A percentile compares a stretch with the other conserved stretches of the same genome.
phyloP scores from a whole-genome alignment of 345 rosid species.

The Salix exigua region DNA sequence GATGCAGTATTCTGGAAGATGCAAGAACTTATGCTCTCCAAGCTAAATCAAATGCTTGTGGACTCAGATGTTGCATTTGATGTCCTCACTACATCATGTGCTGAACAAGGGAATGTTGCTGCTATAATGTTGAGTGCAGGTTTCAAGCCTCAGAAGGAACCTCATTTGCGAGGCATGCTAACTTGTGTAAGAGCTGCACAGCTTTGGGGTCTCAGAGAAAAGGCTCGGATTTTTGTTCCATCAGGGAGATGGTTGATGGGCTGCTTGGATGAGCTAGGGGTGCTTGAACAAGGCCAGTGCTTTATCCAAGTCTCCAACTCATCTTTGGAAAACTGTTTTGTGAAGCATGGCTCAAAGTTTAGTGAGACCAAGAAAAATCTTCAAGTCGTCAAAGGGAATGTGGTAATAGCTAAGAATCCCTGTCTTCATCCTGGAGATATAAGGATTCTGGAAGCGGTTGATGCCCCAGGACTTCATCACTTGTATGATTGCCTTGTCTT shows the following conservation, averaged over 20 bases:
- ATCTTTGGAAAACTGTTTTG: constrained; percentile 62
- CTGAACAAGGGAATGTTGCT: constrained; percentile 68
- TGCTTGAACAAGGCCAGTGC: constrained; percentile 85
- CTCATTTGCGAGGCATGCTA: constrained; percentile 81
- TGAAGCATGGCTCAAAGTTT: constrained; percentile 73
- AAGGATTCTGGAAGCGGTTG: constrained; percentile 88
- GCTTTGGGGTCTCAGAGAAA: constrained; percentile 81
- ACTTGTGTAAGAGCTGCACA: constrained; percentile 81
- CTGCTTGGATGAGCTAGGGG: constrained; percentile 76
- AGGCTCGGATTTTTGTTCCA: constrained; percentile 74
- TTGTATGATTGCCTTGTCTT: constrained; percentile 81
- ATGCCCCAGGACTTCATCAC: constrained; percentile 63
- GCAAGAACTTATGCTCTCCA: constrained; percentile 63
- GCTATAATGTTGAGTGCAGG: constrained; percentile 94
- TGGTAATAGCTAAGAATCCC: constrained; percentile 80
- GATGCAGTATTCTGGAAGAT: constrained; percentile 71
- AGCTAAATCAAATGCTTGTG: constrained; percentile 55
- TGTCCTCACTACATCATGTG: constrained; percentile 70
- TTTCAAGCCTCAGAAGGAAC: constrained; percentile 69
- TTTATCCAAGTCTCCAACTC: constrained; percentile 82
- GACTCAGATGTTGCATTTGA: constrained; percentile 80
- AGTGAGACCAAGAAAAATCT: constrained; percentile 46
- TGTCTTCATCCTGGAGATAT: constrained; percentile 95
- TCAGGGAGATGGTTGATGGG: constrained; percentile 95
- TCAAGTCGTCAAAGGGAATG: constrained; percentile 58